phyloP scores from a whole-genome alignment of 2,329 filamentous ascomycete genomes.

The Microcyclosporella mali region DNA sequence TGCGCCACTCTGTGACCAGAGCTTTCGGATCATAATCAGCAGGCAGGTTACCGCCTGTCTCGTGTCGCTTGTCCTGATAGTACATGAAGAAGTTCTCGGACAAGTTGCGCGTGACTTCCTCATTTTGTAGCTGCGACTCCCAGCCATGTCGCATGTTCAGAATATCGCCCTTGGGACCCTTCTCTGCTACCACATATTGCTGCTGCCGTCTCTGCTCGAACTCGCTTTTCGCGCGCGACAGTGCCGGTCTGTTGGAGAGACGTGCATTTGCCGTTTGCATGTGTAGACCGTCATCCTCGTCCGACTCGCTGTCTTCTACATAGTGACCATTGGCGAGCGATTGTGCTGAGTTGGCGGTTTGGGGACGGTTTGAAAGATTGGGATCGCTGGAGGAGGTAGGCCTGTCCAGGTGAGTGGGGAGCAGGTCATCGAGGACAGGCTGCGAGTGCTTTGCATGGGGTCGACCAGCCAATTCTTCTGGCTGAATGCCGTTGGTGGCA shows the following conservation, averaged over 20 bases:
- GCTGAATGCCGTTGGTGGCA: slow-evolving; percentile 18
- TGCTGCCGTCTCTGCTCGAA: slow-evolving; percentile 8
- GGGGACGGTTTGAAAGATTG: slow-evolving; percentile 9
- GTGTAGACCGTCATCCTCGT: slow-evolving; percentile 31
- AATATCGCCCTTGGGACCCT: slow-evolving; percentile 9
- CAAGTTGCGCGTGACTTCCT: slow-evolving; percentile 71
- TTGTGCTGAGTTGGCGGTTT: slow-evolving; percentile 10
- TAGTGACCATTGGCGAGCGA: slow-evolving; percentile 17
- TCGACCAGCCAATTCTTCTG: slow-evolving; percentile 17
- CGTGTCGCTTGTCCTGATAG: slow-evolving; percentile 95
- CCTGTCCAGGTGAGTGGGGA: slow-evolving; percentile 12
- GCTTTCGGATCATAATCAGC: slow-evolving; percentile 35
- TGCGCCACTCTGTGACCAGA: slow-evolving; percentile 83
- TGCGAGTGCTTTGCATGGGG: slow-evolving; percentile 26
- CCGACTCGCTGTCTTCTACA: slow-evolving; percentile 29
- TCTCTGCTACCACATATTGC: slow-evolving; percentile 7
- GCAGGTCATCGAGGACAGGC: slow-evolving; percentile 15
- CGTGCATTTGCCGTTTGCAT: slow-evolving; percentile 46
- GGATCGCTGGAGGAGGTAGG: slow-evolving; percentile 10
- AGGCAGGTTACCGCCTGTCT: slow-evolving; percentile 84
- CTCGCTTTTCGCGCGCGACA: slow-evolving; percentile 18
- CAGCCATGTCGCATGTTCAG: slow-evolving; percentile 69
- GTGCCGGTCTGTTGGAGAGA: slow-evolving; percentile 9
- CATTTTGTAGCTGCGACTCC: slow-evolving; percentile 86
- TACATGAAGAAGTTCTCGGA: slow-evolving; percentile 97